These are phyloP conservation scores for Yamadazyma dendronema DNA, from an alignment of 1,139 yeast genomes.

Conservation along the genomic window DNA sequence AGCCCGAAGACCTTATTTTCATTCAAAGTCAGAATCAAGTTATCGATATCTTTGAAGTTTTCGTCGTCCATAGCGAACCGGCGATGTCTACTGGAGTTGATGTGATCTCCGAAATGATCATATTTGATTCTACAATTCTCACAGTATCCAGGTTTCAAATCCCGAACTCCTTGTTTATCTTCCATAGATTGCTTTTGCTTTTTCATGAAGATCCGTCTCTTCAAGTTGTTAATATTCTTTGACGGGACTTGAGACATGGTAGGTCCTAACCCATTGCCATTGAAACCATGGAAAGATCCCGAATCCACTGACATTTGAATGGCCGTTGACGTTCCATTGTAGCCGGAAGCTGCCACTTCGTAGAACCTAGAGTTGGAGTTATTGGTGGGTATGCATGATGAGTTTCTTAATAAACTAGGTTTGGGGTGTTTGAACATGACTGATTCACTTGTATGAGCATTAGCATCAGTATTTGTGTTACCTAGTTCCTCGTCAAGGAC, in stretches of 20 bases:
- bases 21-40: constrained; percentile 51
- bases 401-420: constrained; percentile 25
- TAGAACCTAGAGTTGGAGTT: constrained; percentile 34
- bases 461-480: background rate
- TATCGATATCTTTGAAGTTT: constrained; percentile 78
- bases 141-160: constrained; percentile 68
- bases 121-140: constrained; percentile 91
- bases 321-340: constrained; percentile 58
- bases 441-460: background rate
- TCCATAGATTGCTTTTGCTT: constrained; percentile 27
- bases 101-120: constrained; percentile 77
- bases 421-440: constrained; percentile 24
- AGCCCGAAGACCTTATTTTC: constrained; percentile 43
- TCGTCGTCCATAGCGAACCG: constrained; percentile 72
- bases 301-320: constrained; percentile 45
- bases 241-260: constrained; percentile 66
- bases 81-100: constrained; percentile 67
- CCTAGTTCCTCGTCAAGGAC: background rate
- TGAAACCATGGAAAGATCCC: constrained; percentile 19
- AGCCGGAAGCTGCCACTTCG: constrained; percentile 82
- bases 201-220: constrained; percentile 49
- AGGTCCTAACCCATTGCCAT: constrained; percentile 66
- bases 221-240: constrained; percentile 59
- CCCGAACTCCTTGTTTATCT: constrained; percentile 55
- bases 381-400: constrained; percentile 30